A percentile compares a stretch with the other conserved stretches of the same genome.
phyloP scores from a whole-genome alignment of 495 filamentous ascomycete genomes.

The Chaetomium fimeti region DNA sequence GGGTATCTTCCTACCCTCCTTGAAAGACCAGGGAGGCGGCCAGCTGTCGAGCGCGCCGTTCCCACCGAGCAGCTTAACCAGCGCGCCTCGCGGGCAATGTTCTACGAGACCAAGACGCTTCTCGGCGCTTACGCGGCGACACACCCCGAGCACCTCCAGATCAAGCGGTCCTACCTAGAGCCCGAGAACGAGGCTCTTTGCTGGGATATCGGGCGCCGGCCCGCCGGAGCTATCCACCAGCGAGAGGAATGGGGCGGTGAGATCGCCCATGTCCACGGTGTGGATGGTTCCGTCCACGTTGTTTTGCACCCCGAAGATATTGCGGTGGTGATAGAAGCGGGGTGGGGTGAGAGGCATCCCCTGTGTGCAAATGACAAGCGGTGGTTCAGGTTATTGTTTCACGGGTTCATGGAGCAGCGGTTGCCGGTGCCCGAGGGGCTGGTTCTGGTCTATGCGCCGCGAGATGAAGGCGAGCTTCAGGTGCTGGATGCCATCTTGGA shows the following conservation, averaged over 20 bases:
- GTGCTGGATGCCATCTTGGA: constrained; percentile 1
- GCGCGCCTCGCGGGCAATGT: not conserved
- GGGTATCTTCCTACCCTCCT: not conserved
- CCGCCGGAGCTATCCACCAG: not conserved
- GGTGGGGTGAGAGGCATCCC: constrained; percentile 17
- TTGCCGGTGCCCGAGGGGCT: constrained; percentile 11
- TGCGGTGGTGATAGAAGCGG: not conserved
- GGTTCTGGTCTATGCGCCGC: constrained; percentile 15
- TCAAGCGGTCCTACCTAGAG: not conserved
- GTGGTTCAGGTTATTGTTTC: constrained; percentile 14
- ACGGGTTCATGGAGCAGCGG: not conserved
- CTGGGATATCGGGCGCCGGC: not conserved
- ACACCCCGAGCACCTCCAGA: not conserved
- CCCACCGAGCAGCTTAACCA: not conserved
- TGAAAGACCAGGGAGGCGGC: not conserved
- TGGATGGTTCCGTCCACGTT: constrained; percentile 8
- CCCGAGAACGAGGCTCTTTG: not conserved
- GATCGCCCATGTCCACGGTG: constrained; percentile 11
- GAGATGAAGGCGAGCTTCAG: not conserved
- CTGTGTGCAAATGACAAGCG: constrained; percentile 11
- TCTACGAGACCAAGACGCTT: not conserved
- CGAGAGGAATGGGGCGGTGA: constrained; percentile 16
- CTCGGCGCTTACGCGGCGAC: not conserved
- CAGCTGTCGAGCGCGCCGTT: not conserved
- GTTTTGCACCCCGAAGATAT: constrained; percentile 14